phyloP scores from a whole-genome alignment of 768 basidiomycete genomes.

The Lepiota brunneoincarnata region DNA sequence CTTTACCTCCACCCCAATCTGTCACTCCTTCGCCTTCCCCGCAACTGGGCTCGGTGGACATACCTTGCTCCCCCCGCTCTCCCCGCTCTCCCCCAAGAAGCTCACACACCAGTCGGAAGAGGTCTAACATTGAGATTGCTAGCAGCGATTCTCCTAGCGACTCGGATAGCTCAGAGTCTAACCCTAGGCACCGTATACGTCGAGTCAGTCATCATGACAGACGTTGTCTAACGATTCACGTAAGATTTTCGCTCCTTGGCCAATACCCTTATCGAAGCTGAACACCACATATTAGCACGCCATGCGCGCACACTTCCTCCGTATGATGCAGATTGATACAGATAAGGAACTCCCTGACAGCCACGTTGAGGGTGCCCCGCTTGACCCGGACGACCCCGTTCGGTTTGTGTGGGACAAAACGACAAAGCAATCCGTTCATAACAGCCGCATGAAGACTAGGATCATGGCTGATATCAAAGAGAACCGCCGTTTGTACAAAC shows the following conservation, averaged over 20 bases:
- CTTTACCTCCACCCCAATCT: constrained; percentile 20
- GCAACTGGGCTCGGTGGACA: constrained; percentile 10
- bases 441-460: constrained; percentile 66
- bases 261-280: neutral
- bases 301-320: constrained; percentile 64
- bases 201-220: constrained; percentile 62
- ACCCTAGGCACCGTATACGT: constrained; percentile 8
- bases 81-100: constrained; percentile 12
- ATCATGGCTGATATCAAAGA: constrained; percentile 58
- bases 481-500: constrained; percentile 54
- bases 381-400: constrained; percentile 50
- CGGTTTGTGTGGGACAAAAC: constrained; percentile 84
- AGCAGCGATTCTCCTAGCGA: constrained; percentile 2
- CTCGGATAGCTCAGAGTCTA: constrained; percentile 3
- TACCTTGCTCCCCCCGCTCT: constrained; percentile 3
- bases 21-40: constrained; percentile 32
- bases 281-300: constrained; percentile 48
- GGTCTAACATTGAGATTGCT: constrained; percentile 5
- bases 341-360: constrained; percentile 62
- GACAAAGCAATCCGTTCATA: constrained; percentile 70
- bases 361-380: constrained; percentile 49
- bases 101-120: constrained; percentile 11
- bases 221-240: constrained; percentile 67
- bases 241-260: constrained; percentile 24
- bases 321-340: constrained; percentile 51